Evolutionary conservation across 2,329 filamentous ascomycete genomes (phyloP).

Genomic region (Verticillium nonalfalfae): DNA sequence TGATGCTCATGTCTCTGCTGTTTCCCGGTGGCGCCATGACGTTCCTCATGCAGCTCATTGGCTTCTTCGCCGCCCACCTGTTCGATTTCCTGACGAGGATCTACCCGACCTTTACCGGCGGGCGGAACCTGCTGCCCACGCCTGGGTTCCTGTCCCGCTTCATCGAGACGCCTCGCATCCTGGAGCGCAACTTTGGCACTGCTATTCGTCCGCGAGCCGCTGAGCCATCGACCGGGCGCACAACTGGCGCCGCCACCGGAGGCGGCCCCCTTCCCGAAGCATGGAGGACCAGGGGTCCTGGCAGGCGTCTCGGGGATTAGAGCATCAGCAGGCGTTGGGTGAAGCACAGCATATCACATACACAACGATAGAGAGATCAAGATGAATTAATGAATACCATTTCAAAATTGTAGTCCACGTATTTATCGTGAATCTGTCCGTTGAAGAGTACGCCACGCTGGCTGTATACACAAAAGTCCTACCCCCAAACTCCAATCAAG

Average conservation of each 20-base stretch:
- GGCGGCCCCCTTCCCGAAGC: slow-evolving; percentile 52
- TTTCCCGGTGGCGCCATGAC: slow-evolving; percentile 47
- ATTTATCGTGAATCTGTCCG: slow-evolving; percentile 1
- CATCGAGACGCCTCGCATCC: slow-evolving; percentile 46
- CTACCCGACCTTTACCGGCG: slow-evolving; percentile 84
- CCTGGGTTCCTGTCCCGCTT: slow-evolving; percentile 65
- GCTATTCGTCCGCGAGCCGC: slow-evolving; percentile 37
- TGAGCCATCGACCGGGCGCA: slow-evolving; percentile 25
- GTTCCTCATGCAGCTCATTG: slow-evolving; percentile 61
- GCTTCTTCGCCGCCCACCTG: slow-evolving; percentile 81
- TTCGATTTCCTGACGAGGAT: slow-evolving; percentile 86
- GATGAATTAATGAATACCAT: slow-evolving; percentile 8
- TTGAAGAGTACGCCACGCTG: background rate
- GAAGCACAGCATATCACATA: background rate
- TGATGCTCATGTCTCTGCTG: slow-evolving; percentile 70
- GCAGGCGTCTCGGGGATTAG: slow-evolving; percentile 50
- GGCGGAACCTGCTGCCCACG: slow-evolving; percentile 68
- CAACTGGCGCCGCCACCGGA: slow-evolving; percentile 31
- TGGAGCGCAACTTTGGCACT: slow-evolving; percentile 55
- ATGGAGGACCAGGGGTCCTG: slow-evolving; percentile 57
- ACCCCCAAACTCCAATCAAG: background rate
- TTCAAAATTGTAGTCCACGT: background rate
- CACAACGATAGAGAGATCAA: background rate
- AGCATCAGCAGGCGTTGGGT: background rate
- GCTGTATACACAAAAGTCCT: background rate